Evolutionary conservation across 2,329 filamentous ascomycete genomes (phyloP).

Genomic region (Colletotrichum siamense): DNA sequence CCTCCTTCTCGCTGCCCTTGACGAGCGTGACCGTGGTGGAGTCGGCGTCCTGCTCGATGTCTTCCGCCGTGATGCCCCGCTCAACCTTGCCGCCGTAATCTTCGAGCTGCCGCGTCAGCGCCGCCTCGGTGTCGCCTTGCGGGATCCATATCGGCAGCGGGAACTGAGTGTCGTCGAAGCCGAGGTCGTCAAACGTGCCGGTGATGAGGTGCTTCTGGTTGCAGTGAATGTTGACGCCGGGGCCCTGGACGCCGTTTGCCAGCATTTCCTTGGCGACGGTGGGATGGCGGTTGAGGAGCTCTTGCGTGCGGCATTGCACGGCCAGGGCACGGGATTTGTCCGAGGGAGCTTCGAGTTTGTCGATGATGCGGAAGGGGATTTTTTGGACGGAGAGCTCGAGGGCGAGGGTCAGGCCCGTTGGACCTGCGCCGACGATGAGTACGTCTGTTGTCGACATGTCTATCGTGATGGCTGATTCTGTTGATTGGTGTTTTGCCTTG

Average conservation of each 20-base stretch:
- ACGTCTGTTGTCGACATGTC: constrained; percentile 35
- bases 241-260: constrained; percentile 38
- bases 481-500: not conserved
- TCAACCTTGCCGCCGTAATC: constrained; percentile 32
- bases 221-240: constrained; percentile 42
- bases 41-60: constrained; percentile 31
- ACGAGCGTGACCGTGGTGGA: constrained; percentile 32
- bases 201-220: constrained; percentile 34
- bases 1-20: constrained; percentile 24
- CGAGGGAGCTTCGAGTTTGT: constrained; percentile 35
- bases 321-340: constrained; percentile 47
- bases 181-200: constrained; percentile 36
- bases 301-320: constrained; percentile 54
- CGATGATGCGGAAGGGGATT: constrained; percentile 42
- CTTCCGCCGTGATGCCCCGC: constrained; percentile 31
- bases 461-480: not conserved
- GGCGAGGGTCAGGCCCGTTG: constrained; percentile 39
- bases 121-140: constrained; percentile 38
- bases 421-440: constrained; percentile 40
- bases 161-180: constrained; percentile 34
- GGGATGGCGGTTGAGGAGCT: constrained; percentile 53
- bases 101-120: constrained; percentile 34
- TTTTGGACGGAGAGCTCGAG: constrained; percentile 34
- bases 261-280: constrained; percentile 39
- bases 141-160: constrained; percentile 34